Conservation (phyloP, 2,329 filamentous ascomycete species). For the Apiospora pterosperma region DNA sequence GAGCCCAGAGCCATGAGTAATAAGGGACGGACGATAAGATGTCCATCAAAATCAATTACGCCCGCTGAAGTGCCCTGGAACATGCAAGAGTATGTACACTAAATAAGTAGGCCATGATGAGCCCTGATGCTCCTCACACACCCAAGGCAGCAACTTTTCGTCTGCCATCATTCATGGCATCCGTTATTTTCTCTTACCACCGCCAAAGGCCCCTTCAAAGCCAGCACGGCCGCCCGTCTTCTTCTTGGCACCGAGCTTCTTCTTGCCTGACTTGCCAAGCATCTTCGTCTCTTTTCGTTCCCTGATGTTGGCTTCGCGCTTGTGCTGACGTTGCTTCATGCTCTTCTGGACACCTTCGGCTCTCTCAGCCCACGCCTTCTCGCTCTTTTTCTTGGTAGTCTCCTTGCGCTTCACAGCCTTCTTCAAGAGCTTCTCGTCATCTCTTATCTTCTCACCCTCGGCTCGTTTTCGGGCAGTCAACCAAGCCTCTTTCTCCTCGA, state of each 20-base stretch:
- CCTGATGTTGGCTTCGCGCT: slow-evolving; percentile 74
- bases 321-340: slow-evolving; percentile 76
- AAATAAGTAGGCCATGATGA: background rate
- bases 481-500: slow-evolving; percentile 94
- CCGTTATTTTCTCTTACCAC: slow-evolving; percentile 30
- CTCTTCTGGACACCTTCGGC: slow-evolving; percentile 69
- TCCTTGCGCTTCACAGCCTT: slow-evolving; percentile 95
- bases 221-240: slow-evolving; percentile 52
- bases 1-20: background rate
- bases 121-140: background rate
- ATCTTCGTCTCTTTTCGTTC: slow-evolving; percentile 73
- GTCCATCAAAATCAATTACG: slow-evolving; percentile 1
- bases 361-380: slow-evolving; percentile 79
- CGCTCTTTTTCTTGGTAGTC: slow-evolving; percentile 83
- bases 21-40: background rate
- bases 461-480: slow-evolving; percentile 84
- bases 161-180: background rate
- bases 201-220: slow-evolving; percentile 64
- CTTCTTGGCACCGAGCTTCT: slow-evolving; percentile 42
- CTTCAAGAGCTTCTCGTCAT: slow-evolving; percentile 84
- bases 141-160: background rate
- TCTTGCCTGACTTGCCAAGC: slow-evolving; percentile 55
- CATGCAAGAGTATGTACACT: slow-evolving; percentile 3
- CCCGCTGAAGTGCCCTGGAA: slow-evolving; percentile 2
- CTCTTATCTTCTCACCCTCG: slow-evolving; percentile 83